Evolutionary conservation across 805 yeast genomes (phyloP).

Genomic region (Kazachstania kunashirensis): DNA sequence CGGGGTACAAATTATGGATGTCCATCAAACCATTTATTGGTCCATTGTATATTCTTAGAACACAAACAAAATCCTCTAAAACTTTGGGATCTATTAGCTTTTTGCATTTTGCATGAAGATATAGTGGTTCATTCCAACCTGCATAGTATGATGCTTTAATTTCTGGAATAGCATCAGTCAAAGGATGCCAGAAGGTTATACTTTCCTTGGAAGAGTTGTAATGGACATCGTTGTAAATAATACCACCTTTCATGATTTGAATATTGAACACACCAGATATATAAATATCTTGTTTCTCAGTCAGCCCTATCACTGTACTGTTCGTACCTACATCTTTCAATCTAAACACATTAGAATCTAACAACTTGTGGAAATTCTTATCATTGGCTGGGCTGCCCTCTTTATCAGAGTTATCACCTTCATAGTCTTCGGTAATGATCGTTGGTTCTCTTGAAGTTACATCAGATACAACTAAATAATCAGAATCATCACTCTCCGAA

Average conservation of each 20-base stretch:
- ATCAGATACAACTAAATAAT: constrained; percentile 3
- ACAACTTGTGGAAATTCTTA: constrained; percentile 7
- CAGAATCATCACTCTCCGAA: constrained; percentile 6
- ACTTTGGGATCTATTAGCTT: constrained; percentile 4
- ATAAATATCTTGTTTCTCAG: constrained; percentile 17
- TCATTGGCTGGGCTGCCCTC: neutral
- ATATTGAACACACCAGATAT: constrained; percentile 22
- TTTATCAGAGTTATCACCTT: constrained; percentile 3
- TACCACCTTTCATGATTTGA: constrained; percentile 28
- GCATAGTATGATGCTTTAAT: constrained; percentile 25
- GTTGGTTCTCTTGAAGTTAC: constrained; percentile 12
- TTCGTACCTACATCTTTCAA: constrained; percentile 7
- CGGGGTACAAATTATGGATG: constrained; percentile 12
- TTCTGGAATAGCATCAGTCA: constrained; percentile 22
- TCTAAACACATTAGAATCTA: constrained; percentile 11
- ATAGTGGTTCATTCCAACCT: constrained; percentile 24
- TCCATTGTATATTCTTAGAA: constrained; percentile 15
- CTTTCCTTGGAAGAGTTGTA: constrained; percentile 20
- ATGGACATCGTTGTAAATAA: constrained; percentile 24
- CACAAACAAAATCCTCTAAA: constrained; percentile 16
- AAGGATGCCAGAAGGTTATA: constrained; percentile 23
- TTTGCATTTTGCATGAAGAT: constrained; percentile 7
- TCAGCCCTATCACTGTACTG: constrained; percentile 15
- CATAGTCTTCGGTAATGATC: constrained; percentile 11
- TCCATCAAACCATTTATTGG: constrained; percentile 10